phyloP scores from a whole-genome alignment of 768 basidiomycete genomes.

The Zangia roseola region DNA sequence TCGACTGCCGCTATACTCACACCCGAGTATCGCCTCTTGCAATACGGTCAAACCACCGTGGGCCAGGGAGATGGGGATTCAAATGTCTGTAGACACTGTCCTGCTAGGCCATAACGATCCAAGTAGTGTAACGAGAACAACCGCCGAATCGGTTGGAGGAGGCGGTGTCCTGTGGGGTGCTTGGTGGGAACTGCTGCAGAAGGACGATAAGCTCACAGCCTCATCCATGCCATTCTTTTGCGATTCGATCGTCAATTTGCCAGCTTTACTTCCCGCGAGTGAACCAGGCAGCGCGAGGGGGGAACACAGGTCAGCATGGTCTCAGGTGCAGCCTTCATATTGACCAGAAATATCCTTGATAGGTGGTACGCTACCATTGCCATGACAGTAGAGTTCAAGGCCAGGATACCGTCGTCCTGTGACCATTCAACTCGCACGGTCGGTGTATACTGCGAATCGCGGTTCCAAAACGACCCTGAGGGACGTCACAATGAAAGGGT shows the following conservation, averaged over 20 bases:
- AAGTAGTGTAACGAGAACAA: slow-evolving; percentile 38
- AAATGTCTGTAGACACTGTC: slow-evolving; percentile 41
- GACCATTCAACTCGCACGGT: slow-evolving; percentile 51
- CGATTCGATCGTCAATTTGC: slow-evolving; percentile 50
- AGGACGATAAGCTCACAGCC: slow-evolving; percentile 45
- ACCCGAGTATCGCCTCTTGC: slow-evolving; percentile 43
- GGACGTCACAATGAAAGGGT: slow-evolving; percentile 57
- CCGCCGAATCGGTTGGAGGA: slow-evolving; percentile 44
- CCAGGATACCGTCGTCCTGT: slow-evolving; percentile 48
- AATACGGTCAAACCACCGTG: slow-evolving; percentile 29
- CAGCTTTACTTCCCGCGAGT: slow-evolving; percentile 45
- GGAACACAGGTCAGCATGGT: slow-evolving; percentile 13
- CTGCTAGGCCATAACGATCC: slow-evolving; percentile 40
- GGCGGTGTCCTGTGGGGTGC: slow-evolving; percentile 58
- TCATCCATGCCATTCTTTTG: slow-evolving; percentile 55
- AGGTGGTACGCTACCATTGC: slow-evolving; percentile 68
- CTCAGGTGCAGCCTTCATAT: not conserved
- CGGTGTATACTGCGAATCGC: slow-evolving; percentile 51
- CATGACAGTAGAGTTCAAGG: slow-evolving; percentile 62
- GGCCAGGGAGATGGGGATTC: slow-evolving; percentile 36
- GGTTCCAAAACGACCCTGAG: slow-evolving; percentile 53
- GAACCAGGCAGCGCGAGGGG: slow-evolving; percentile 34
- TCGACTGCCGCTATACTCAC: slow-evolving; percentile 53
- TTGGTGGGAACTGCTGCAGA: slow-evolving; percentile 48
- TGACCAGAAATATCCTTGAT: not conserved